A percentile compares a stretch with the other conserved stretches of the same genome.
These are phyloP conservation scores for Gastrolobium villosum DNA, from an alignment of 306 rosid species.

Conservation along the genomic window DNA sequence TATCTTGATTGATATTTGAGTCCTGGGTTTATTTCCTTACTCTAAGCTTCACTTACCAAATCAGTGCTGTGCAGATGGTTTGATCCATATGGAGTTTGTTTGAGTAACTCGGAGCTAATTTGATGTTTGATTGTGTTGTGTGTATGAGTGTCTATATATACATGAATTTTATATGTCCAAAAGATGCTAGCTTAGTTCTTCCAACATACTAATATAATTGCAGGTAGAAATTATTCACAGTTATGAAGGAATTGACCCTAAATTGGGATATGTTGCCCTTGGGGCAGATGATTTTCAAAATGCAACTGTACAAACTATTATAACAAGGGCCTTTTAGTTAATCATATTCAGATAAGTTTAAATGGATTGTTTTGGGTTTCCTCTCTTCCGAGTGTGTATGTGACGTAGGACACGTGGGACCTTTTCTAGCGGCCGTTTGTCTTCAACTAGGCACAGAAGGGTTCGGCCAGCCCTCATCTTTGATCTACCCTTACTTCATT, in stretches of 20 bases:
- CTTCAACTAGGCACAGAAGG: too few species aligned
- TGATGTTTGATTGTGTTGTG: constrained; percentile 26
- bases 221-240: not conserved
- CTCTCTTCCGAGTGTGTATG: not conserved
- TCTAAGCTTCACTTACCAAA: constrained; percentile 15
- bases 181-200: constrained; percentile 12
- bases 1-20: constrained; percentile 25
- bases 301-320: not conserved
- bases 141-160: not conserved
- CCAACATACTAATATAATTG: constrained; percentile 11
- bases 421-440: too few species aligned
- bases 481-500: too few species aligned
- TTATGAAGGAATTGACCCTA: not conserved
- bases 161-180: not conserved
- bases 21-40: constrained; percentile 27
- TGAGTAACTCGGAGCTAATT: not conserved
- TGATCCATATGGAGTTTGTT: constrained; percentile 19
- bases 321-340: not conserved
- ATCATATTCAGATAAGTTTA: constrained; percentile 12
- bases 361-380: constrained; percentile 5
- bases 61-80: constrained; percentile 25
- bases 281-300: not conserved
- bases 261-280: constrained; percentile 8
- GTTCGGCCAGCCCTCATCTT: too few species aligned
- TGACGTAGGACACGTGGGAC: not conserved